phyloP scores from a whole-genome alignment of 495 filamentous ascomycete species.

The Penicilliopsis zonata region DNA sequence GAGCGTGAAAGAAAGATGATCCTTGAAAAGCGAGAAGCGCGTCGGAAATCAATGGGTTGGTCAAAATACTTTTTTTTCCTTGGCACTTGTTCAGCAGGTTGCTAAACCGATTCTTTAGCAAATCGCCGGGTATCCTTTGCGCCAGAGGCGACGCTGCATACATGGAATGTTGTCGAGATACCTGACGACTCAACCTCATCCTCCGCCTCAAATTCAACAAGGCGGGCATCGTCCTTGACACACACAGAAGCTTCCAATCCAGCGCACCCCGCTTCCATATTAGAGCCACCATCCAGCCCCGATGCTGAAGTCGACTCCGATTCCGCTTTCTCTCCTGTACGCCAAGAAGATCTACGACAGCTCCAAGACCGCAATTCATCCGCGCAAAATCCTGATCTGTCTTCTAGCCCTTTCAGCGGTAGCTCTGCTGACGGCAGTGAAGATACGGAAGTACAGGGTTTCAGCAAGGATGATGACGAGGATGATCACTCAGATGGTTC shows the following conservation, averaged over 20 bases:
- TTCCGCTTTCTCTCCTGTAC: constrained; percentile 52
- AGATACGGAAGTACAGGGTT: constrained; percentile 31
- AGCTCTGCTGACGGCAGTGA: constrained; percentile 49
- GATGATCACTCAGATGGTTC: constrained; percentile 29
- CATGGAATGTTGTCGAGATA: constrained; percentile 91
- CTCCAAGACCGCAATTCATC: constrained; percentile 12
- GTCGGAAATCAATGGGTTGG: constrained; percentile 73
- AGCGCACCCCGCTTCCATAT: constrained; percentile 25
- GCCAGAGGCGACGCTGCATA: constrained; percentile 93
- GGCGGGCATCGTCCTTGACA: constrained; percentile 53
- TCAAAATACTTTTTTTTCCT: not conserved
- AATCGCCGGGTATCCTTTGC: constrained; percentile 95
- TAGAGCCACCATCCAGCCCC: constrained; percentile 53
- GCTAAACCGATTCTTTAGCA: constrained; percentile 30
- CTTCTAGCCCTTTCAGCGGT: constrained; percentile 70
- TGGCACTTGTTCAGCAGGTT: not conserved
- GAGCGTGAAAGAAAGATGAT: constrained; percentile 55
- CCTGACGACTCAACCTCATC: constrained; percentile 79
- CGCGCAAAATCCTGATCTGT: constrained; percentile 36
- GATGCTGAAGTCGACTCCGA: constrained; percentile 48
- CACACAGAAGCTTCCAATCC: constrained; percentile 30
- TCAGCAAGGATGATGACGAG: constrained; percentile 43
- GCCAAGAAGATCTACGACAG: constrained; percentile 57
- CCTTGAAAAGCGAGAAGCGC: constrained; percentile 64
- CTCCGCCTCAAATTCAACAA: constrained; percentile 59